Percentiles rank a stretch among this genome's conserved stretches.
phyloP scores from a whole-genome alignment of 768 basidiomycete species.

The Coprinellus aureogranulatus region DNA sequence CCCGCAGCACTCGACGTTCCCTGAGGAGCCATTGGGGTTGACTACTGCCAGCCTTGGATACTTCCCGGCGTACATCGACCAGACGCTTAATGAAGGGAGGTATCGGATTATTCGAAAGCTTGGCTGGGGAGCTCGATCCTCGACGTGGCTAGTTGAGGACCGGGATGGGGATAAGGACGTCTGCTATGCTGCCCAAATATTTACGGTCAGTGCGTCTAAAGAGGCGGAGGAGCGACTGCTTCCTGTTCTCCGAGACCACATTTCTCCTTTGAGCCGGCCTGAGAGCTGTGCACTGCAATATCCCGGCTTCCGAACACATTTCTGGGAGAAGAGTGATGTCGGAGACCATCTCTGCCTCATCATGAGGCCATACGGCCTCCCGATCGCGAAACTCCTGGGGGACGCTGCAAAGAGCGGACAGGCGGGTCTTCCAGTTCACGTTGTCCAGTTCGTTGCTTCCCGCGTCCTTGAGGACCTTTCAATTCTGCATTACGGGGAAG shows the following conservation, averaged over 20 bases:
- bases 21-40: conserved; percentile 18
- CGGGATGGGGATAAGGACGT: not conserved
- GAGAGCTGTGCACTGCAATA: not conserved
- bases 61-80: conserved; percentile 13
- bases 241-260: not conserved
- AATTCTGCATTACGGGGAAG: not conserved
- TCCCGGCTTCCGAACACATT: not conserved
- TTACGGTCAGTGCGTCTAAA: conserved; percentile 4
- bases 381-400: not conserved
- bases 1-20: no score
- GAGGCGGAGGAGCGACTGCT: not conserved
- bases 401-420: not conserved
- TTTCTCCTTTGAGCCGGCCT: no score
- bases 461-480: not conserved
- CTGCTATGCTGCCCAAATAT: conserved; percentile 15
- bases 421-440: not conserved
- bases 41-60: conserved; percentile 13
- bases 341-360: not conserved
- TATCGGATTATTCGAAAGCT: conserved; percentile 19
- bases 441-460: not conserved
- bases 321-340: not conserved
- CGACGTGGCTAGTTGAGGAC: conserved; percentile 14
- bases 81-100: conserved; percentile 12
- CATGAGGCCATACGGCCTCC: not conserved
- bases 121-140: conserved; percentile 16